A percentile compares a stretch with the other conserved stretches of the same genome.
Evolutionary conservation across 2,329 filamentous ascomycete genomes (phyloP).

Genomic region (Cladophialophora bantiana): DNA sequence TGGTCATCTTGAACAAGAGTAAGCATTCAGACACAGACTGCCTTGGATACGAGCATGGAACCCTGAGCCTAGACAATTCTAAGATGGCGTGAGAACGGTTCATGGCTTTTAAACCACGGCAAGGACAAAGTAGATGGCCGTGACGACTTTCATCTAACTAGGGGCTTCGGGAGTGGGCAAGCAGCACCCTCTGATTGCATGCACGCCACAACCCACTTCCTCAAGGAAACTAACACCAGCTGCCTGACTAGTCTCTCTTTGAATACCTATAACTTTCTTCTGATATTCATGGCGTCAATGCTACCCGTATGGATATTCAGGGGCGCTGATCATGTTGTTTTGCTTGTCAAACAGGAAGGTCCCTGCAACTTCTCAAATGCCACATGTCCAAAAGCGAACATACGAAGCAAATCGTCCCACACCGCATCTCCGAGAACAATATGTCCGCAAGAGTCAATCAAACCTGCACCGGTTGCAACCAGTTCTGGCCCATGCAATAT

Average conservation of each 20-base stretch:
- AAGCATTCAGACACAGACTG: neutral
- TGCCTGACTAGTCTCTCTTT: neutral
- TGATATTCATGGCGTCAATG: neutral
- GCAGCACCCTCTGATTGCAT: neutral
- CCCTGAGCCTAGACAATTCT: neutral
- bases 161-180: neutral
- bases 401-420: neutral
- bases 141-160: neutral
- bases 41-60: neutral
- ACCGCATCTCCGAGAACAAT: neutral
- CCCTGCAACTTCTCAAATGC: neutral
- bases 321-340: neutral
- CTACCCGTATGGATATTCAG: neutral
- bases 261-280: neutral
- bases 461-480: neutral
- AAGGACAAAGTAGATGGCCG: neutral
- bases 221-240: neutral
- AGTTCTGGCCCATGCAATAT: neutral
- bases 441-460: neutral
- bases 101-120: neutral
- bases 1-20: neutral
- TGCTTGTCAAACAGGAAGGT: neutral
- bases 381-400: neutral
- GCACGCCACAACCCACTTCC: neutral
- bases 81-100: neutral